These are phyloP conservation scores for Cladorrhinum sp. DNA, from an alignment of 2,329 filamentous ascomycete genomes.

Conservation along the genomic window DNA sequence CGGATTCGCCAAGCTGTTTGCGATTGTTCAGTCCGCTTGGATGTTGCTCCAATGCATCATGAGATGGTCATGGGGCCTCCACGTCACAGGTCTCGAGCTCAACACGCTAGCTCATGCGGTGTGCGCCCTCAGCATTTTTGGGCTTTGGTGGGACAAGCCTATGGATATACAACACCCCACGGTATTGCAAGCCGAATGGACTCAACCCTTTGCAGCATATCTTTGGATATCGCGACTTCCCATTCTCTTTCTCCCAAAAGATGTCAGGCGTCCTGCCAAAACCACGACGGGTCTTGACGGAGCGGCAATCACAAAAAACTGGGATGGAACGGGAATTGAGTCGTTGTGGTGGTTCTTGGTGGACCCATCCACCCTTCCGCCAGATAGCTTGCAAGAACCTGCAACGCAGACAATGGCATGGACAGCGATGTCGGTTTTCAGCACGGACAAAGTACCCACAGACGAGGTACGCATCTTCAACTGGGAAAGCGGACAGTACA, in stretches of 20 bases:
- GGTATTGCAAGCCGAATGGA: neutral
- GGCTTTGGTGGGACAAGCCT: constrained; percentile 14
- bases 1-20: constrained; percentile 1
- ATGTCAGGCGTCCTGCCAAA: too few species aligned
- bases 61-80: neutral
- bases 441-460: neutral
- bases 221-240: neutral
- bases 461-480: neutral
- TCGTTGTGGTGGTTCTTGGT: neutral
- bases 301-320: too few species aligned
- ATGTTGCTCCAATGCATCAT: constrained; percentile 1
- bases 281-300: too few species aligned
- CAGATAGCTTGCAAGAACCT: neutral
- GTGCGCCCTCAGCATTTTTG: constrained; percentile 6
- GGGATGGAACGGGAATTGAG: too few species aligned
- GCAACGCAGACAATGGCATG: neutral
- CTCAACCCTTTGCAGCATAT: neutral
- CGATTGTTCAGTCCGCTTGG: constrained; percentile 1
- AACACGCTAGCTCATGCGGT: constrained; percentile 12
- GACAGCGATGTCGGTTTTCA: neutral
- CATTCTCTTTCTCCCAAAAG: too few species aligned
- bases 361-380: neutral
- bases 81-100: constrained; percentile 8
- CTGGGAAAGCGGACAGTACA: neutral
- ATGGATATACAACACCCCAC: constrained; percentile 8